Evolutionary conservation across 2,329 filamentous ascomycete genomes (phyloP), one percentile per base, ranked within the genome.

Genomic region (Xylariaceae sp.): DNA sequence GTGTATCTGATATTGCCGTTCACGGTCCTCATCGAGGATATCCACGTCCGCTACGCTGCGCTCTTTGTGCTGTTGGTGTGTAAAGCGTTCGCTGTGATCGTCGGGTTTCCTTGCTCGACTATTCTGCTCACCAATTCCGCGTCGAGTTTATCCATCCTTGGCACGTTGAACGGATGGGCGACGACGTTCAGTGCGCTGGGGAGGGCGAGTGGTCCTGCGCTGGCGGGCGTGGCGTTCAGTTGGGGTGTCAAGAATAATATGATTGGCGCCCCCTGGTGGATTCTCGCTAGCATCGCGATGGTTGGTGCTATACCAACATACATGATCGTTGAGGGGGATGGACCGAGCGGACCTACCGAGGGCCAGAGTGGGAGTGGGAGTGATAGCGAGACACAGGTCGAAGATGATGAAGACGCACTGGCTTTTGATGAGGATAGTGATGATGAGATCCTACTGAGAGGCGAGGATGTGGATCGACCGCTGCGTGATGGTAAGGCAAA

Each of bases 71-170:
- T 95, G 36, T 84, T 97, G 75, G 70, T 89, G 40, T 60, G 86
- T 63, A 95, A 96, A 68, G 86, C 87, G 10, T 79, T 88, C 49
- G 82, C 81, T 38, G 84, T 86, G 53, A 94, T 95, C 58, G 87
- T 97, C 63, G 88, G 88, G 1, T 97, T 97, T 67, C 93, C 94
- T 0, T 94, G 89, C 63, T 87, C 82, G 22, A 96, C 90, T 6
- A 97, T 97, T 61, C 77, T 97, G 44, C 80, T 97, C 36, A 97
- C 92, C 28, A 97, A 97, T 71, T 90, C 87, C 10, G 90, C 90
- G 5, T 72, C 78, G 1, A 91, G 87, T 49, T 74, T 96, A 14
- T 76, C 80, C 41, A 82, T 96, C 10, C 79, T 97, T 5, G 92
- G 91, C 1, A 97, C 92, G 0, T 73, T 97, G 50, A 97, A 97